phyloP scores from a whole-genome alignment of 768 basidiomycete species.

The Dictyophora rubrovolvata region DNA sequence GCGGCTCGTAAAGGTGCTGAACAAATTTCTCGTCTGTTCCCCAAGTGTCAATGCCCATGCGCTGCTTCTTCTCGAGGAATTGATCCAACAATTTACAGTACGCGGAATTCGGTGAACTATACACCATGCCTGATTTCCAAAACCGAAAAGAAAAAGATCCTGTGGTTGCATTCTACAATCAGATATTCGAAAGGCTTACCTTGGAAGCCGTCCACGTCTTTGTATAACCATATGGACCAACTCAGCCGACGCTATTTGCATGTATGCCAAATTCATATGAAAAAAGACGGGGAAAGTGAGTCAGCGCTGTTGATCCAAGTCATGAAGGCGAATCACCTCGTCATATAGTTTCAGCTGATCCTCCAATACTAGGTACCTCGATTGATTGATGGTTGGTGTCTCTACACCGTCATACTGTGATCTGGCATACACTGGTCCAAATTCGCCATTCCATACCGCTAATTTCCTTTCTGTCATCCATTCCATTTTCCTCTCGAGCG shows the following conservation, averaged over 20 bases:
- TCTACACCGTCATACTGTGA: slow-evolving; percentile 43
- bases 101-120: slow-evolving; percentile 54
- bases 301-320: not conserved
- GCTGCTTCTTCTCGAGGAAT: slow-evolving; percentile 71
- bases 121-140: slow-evolving; percentile 80
- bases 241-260: slow-evolving; percentile 43
- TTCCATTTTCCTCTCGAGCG: slow-evolving; percentile 63
- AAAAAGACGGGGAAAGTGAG: not conserved
- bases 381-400: slow-evolving; percentile 57
- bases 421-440: slow-evolving; percentile 73
- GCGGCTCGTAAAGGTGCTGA: slow-evolving; percentile 49
- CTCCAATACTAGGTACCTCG: slow-evolving; percentile 53
- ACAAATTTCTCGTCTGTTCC: slow-evolving; percentile 56
- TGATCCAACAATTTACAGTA: slow-evolving; percentile 61
- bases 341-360: slow-evolving; percentile 70
- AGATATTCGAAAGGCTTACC: slow-evolving; percentile 8
- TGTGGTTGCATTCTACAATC: not conserved
- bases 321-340: slow-evolving; percentile 26
- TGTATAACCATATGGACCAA: slow-evolving; percentile 87
- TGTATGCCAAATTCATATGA: not conserved
- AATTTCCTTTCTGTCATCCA: slow-evolving; percentile 63
- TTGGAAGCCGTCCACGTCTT: slow-evolving; percentile 51
- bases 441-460: slow-evolving; percentile 76
- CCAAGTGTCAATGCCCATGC: slow-evolving; percentile 70
- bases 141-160: slow-evolving; percentile 23